phyloP scores from a whole-genome alignment of 139 green algal genomes.

The Chlamydomonas sphaeroides region DNA sequence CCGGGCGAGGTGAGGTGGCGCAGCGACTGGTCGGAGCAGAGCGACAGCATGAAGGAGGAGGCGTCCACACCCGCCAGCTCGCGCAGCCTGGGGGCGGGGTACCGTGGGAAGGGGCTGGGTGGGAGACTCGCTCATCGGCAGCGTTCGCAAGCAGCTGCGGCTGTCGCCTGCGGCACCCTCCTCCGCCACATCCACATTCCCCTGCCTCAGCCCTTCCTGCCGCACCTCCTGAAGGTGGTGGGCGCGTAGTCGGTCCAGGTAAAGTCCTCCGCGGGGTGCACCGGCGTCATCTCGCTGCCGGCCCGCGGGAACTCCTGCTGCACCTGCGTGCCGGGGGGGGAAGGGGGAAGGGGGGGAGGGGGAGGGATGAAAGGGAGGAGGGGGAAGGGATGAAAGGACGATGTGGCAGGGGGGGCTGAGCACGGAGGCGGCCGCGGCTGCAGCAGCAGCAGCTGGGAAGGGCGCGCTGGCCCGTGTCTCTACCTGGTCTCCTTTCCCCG shows the following conservation, averaged over 20 bases:
- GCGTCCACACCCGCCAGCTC: constrained; percentile 79
- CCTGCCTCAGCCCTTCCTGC: no score
- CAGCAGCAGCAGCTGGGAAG: no score
- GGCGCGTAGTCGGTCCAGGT: constrained; percentile 96
- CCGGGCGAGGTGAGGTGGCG: constrained; percentile 83
- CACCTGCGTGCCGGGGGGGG: constrained; percentile 57
- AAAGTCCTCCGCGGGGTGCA: constrained; percentile 80
- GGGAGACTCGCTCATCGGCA: no score
- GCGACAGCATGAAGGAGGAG: constrained; percentile 80
- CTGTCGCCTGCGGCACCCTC: no score
- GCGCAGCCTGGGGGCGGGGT: constrained; percentile 65
- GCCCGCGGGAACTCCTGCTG: constrained; percentile 78
- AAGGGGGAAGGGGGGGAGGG: neutral
- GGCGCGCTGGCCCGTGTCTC: no score
- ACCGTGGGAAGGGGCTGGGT: neutral
- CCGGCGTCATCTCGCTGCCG: constrained; percentile 71
- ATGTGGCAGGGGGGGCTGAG: no score
- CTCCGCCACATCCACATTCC: no score
- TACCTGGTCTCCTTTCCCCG: no score
- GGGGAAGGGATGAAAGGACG: no score
- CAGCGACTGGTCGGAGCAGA: constrained; percentile 86
- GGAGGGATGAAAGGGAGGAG: neutral
- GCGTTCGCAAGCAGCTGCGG: no score
- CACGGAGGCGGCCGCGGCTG: no score
- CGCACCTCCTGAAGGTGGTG: constrained; percentile 72